Evolutionary conservation across 345 rosid genomes (phyloP), one percentile per base, ranked within the genome.

Genomic region (Kandelia obovata): DNA sequence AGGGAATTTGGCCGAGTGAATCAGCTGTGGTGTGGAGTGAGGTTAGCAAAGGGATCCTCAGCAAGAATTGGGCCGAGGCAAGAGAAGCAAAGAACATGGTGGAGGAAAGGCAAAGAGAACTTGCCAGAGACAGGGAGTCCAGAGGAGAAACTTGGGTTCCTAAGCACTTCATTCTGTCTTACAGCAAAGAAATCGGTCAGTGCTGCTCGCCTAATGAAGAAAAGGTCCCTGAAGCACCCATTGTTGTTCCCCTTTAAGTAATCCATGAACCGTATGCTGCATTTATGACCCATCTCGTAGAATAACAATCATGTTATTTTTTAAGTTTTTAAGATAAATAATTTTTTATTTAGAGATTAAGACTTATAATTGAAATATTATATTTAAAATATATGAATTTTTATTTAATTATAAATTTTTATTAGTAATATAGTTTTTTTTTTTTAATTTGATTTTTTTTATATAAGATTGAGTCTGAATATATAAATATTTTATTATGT

Each of bases 1-100:
- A 94, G 98, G 89, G 77, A 31, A 76, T 94, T 62, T 65, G 64
- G 73, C 46, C 66, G 62, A 87, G 73, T n/a, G 97, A 94, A 81
- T 89, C 98, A 0, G 85, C 83, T 1, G 67, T 62, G n/a, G 92
- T 94, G 20, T 91, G 98, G 98, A 73, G 88, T 17, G 81, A 73
- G 68, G 84, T 86, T 49, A 89, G 85, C 83, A 76, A 69, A 75
- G 87, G 73, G 32, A 87, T 94, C 10, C 55, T 89, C 66, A 80
- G 27, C 32, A 69, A 79, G 25, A 88, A 91, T 1, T 94, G 97
- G 97, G 86, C 78, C 69, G 87, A 81, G 78, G 97, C 97, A 31
- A 81, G 73, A 39, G 85, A 86, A 75, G 87, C 85, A 2, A 94
- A 94, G 91, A 84, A 71, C 21, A 62, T 30, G 0, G 72, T 94